These are phyloP conservation scores for Tulasnella sp. DNA, from an alignment of 768 basidiomycete genomes.

Conservation along the genomic window DNA sequence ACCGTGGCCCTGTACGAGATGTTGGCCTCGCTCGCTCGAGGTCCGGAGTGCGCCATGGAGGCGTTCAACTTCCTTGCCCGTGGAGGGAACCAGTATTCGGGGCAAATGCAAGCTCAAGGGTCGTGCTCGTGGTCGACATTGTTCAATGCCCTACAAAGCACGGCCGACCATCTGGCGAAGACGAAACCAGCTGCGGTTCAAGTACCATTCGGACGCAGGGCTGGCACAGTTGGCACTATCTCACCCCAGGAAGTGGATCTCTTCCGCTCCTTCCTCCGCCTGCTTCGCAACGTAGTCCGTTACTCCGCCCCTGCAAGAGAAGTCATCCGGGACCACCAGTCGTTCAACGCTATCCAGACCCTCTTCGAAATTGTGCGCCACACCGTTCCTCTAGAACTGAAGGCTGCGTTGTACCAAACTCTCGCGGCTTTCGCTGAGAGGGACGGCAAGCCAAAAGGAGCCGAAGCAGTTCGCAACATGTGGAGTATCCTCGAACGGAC, in stretches of 20 bases:
- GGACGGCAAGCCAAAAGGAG: slow-evolving; percentile 65
- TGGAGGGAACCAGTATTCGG: slow-evolving; percentile 56
- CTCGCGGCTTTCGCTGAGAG: slow-evolving; percentile 79
- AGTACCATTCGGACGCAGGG: slow-evolving; percentile 34
- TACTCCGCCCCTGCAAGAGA: slow-evolving; percentile 74
- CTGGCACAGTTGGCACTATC: slow-evolving; percentile 46
- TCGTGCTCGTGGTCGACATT: slow-evolving; percentile 75
- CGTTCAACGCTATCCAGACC: slow-evolving; percentile 77
- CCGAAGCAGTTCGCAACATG: slow-evolving; percentile 75
- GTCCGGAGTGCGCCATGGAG: slow-evolving; percentile 78
- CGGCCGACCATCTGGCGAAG: slow-evolving; percentile 52
- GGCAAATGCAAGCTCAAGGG: slow-evolving; percentile 41
- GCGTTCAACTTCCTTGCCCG: slow-evolving; percentile 85
- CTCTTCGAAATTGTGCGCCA: slow-evolving; percentile 74
- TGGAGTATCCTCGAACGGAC: slow-evolving; percentile 82
- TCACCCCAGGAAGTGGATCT: slow-evolving; percentile 71
- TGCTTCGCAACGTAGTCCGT: slow-evolving; percentile 70
- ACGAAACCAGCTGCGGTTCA: slow-evolving; percentile 35
- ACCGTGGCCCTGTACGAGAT: slow-evolving; percentile 82
- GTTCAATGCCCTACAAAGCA: slow-evolving; percentile 70
- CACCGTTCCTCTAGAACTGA: slow-evolving; percentile 83
- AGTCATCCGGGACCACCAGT: slow-evolving; percentile 68
- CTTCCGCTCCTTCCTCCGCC: slow-evolving; percentile 74
- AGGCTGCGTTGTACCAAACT: slow-evolving; percentile 77
- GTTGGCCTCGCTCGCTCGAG: slow-evolving; percentile 78